Conservation (phyloP, 495 filamentous ascomycete genomes). For the Podospora anserina region DNA sequence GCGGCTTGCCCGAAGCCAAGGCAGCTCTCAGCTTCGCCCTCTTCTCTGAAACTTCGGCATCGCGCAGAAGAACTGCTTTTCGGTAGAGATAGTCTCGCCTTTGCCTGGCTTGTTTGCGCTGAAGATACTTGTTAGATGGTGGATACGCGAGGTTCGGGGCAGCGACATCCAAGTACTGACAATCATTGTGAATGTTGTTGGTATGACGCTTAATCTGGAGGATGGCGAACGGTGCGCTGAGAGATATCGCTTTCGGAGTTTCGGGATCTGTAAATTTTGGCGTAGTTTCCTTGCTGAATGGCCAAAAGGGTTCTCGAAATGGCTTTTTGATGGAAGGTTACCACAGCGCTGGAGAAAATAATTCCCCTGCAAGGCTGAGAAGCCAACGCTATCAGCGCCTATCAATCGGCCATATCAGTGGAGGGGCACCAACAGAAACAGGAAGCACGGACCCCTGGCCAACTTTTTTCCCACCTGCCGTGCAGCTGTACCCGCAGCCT, state of each 20-base stretch:
- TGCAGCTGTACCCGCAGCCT: constrained; percentile 1
- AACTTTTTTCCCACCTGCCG: not conserved
- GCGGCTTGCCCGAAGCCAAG: constrained; percentile 73
- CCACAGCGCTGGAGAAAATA: not conserved
- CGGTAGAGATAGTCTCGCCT: constrained; percentile 95
- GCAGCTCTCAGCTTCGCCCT: constrained; percentile 80
- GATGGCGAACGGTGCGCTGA: not conserved
- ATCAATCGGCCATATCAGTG: constrained; percentile 4
- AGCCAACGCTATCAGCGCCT: constrained; percentile 3
- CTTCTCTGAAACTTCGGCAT: constrained; percentile 91
- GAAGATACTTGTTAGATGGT: not conserved
- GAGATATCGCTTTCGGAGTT: not conserved
- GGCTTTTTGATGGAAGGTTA: not conserved
- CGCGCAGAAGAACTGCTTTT: constrained; percentile 61
- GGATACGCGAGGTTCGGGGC: constrained; percentile 24
- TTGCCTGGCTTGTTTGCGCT: constrained; percentile 74
- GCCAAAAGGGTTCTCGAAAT: constrained; percentile 1
- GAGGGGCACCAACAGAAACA: not conserved
- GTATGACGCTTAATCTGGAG: not conserved
- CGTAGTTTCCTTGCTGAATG: not conserved
- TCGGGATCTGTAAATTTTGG: not conserved
- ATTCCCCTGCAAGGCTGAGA: constrained; percentile 19
- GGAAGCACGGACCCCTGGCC: not conserved
- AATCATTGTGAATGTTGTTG: constrained; percentile 30
- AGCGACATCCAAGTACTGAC: constrained; percentile 22